A percentile compares a stretch with the other conserved stretches of the same genome.
Conservation (phyloP, 208 protist species). For the Leishmania arabica region DNA sequence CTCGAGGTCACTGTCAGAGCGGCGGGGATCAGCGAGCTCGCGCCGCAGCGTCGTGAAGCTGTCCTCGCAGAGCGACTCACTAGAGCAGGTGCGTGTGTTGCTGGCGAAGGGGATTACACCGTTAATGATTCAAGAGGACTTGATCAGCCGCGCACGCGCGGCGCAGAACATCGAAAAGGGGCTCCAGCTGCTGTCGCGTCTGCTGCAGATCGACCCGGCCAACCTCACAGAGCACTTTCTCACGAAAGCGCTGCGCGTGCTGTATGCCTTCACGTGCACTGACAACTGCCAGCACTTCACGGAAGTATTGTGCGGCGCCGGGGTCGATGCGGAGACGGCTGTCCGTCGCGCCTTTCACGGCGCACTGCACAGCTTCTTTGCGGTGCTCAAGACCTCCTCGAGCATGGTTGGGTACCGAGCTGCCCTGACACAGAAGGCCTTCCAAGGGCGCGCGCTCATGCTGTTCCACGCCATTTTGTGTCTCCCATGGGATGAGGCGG, state of each 20-base stretch:
- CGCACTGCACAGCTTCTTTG: constrained; percentile 44
- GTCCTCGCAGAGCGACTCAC: constrained; percentile 53
- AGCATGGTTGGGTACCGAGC: constrained; percentile 34
- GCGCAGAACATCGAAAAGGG: constrained; percentile 67
- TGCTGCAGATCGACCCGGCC: constrained; percentile 31
- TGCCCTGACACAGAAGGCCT: constrained; percentile 46
- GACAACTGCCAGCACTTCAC: constrained; percentile 64
- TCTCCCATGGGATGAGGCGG: constrained; percentile 79
- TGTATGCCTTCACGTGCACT: constrained; percentile 52
- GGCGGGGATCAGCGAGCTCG: constrained; percentile 50
- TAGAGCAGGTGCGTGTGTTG: constrained; percentile 78
- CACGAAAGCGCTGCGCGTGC: constrained; percentile 41
- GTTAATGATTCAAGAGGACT: constrained; percentile 55
- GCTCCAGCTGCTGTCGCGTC: constrained; percentile 45
- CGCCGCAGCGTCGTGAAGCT: constrained; percentile 66
- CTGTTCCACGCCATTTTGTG: constrained; percentile 76
- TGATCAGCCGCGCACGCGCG: constrained; percentile 58
- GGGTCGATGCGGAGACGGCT: constrained; percentile 60
- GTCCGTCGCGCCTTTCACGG: constrained; percentile 74
- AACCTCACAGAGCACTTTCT: constrained; percentile 26
- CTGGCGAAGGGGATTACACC: constrained; percentile 58
- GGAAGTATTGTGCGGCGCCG: constrained; percentile 68
- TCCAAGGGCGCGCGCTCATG: constrained; percentile 54
- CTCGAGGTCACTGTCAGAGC: constrained; percentile 67
- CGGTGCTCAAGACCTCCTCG: constrained; percentile 27